Evolutionary conservation across 2,329 filamentous ascomycete species (phyloP).

Genomic region (Alternaria sp.): DNA sequence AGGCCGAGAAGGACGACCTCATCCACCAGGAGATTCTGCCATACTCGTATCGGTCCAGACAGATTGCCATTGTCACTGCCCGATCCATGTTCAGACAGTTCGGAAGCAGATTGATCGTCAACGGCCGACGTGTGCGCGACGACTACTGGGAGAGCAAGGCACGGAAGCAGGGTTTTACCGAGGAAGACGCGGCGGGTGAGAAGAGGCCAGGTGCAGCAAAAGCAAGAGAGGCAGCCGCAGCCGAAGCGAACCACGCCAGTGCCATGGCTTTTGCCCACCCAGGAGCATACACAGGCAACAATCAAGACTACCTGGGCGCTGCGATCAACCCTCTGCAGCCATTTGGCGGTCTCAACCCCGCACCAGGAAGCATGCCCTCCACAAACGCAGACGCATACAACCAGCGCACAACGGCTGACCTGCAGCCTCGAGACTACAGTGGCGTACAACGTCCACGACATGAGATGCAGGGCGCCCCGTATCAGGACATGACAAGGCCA

Average conservation of each 20-base stretch:
- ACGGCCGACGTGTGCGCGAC: conserved; percentile 89
- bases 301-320: conserved; percentile 43
- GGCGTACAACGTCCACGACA: conserved; percentile 86
- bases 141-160: conserved; percentile 99
- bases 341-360: conserved; percentile 69
- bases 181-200: conserved; percentile 93
- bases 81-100: conserved; percentile 99
- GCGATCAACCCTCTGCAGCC: conserved; percentile 45
- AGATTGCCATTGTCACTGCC: conserved; percentile 97
- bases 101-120: conserved; percentile 89
- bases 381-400: conserved; percentile 72
- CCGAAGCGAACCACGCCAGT: conserved; percentile 66
- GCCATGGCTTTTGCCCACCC: conserved; percentile 50
- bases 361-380: conserved; percentile 75
- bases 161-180: conserved; percentile 95
- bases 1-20: conserved; percentile 94
- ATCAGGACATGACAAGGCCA: conserved; percentile 84
- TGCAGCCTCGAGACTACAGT: conserved; percentile 81
- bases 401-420: conserved; percentile 77
- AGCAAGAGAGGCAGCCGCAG: conserved; percentile 81
- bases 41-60: conserved; percentile 96
- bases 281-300: conserved; percentile 42
- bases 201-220: conserved; percentile 93
- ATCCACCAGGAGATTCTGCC: conserved; percentile 94
- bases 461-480: conserved; percentile 82